phyloP scores from a whole-genome alignment of 2,329 filamentous ascomycete species.

The Bipolaris bicolor region DNA sequence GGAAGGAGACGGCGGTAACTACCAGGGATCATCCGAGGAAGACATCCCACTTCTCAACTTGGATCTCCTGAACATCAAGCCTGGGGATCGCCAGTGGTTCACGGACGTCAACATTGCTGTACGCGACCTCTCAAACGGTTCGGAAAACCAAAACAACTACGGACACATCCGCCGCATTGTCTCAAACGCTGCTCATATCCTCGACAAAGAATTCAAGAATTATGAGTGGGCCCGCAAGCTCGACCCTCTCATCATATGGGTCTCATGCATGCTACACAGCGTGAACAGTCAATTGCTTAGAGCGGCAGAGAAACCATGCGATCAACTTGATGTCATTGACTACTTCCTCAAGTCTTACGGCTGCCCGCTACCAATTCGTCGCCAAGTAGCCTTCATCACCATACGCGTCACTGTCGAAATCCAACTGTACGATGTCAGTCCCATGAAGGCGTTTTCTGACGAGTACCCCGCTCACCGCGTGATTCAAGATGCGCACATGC shows the following conservation, averaged over 20 bases:
- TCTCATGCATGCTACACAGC: not conserved
- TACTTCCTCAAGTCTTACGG: not conserved
- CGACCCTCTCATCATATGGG: not conserved
- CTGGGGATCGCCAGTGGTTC: slow-evolving; percentile 1
- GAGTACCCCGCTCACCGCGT: not conserved
- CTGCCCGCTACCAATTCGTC: not conserved
- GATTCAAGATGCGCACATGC: not conserved
- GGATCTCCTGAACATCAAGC: not conserved
- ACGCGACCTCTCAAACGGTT: not conserved
- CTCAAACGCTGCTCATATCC: not conserved
- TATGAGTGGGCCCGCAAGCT: not conserved
- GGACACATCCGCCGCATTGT: slow-evolving; percentile 4
- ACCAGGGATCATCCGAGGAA: not conserved
- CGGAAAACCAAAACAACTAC: not conserved
- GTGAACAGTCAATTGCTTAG: not conserved
- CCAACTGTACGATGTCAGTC: not conserved
- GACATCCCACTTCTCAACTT: slow-evolving; percentile 1
- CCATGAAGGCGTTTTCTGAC: not conserved
- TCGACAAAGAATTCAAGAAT: not conserved
- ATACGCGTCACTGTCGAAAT: not conserved
- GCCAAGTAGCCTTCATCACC: not conserved
- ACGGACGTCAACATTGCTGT: not conserved
- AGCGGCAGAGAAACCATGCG: not conserved
- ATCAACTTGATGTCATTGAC: not conserved
- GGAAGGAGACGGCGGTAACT: too few species aligned